Evolutionary conservation across 2,329 filamentous ascomycete genomes (phyloP).

Genomic region (Colletotrichum tabaci): DNA sequence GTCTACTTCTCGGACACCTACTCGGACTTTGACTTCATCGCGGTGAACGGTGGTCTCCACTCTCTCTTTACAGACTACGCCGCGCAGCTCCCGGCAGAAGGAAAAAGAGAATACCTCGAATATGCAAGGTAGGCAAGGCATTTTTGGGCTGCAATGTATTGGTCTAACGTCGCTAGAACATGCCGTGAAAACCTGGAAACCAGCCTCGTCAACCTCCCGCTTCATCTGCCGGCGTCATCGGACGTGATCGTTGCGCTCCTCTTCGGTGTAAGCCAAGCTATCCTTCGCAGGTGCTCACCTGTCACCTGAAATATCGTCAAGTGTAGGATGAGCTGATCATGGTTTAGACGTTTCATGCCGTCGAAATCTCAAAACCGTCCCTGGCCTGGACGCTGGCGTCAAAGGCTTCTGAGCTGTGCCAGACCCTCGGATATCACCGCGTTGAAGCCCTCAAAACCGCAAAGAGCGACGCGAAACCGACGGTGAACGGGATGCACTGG

Average conservation of each 20-base stretch:
- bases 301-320: background rate
- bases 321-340: background rate
- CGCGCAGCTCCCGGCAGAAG: constrained; percentile 34
- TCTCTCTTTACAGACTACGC: constrained; percentile 38
- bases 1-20: constrained; percentile 53
- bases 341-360: constrained; percentile 49
- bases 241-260: constrained; percentile 46
- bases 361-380: constrained; percentile 52
- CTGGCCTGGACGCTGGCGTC: constrained; percentile 50
- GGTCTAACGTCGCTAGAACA: constrained; percentile 6
- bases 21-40: constrained; percentile 52
- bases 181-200: constrained; percentile 52
- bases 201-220: constrained; percentile 49
- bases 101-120: constrained; percentile 45
- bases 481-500: constrained; percentile 51
- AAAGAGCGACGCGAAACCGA: constrained; percentile 42
- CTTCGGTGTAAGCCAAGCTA: constrained; percentile 41
- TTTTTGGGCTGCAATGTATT: too few relatives aligned
- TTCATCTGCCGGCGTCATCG: constrained; percentile 50
- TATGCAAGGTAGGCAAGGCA: constrained; percentile 40
- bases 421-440: constrained; percentile 52
- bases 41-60: constrained; percentile 50
- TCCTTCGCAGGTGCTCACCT: rapidly evolving
- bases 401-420: constrained; percentile 51
- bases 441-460: constrained; percentile 44